These are phyloP conservation scores for Cucurbita ficifolia DNA, from an alignment of 306 rosid species.

Conservation along the genomic window DNA sequence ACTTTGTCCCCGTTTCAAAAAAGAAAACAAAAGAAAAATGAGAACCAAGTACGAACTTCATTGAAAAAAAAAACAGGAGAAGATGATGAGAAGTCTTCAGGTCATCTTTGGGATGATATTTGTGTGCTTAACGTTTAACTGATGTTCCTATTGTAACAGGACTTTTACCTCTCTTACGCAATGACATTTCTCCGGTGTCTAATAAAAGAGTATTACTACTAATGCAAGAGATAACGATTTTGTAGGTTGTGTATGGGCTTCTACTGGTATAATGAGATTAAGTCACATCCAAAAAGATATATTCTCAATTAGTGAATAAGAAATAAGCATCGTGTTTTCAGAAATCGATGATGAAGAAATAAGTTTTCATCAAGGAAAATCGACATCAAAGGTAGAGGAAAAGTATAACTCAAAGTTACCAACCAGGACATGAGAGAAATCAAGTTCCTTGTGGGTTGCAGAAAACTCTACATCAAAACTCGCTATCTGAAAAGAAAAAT, in stretches of 20 bases:
- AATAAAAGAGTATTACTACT: background rate
- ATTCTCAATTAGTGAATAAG: background rate
- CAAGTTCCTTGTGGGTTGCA: slow-evolving; percentile 95
- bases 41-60: background rate
- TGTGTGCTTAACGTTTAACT: background rate
- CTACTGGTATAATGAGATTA: background rate
- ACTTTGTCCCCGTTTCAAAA: background rate
- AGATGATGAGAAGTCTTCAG: background rate
- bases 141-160: background rate
- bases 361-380: background rate
- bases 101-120: background rate
- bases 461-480: slow-evolving; percentile 89
- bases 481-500: slow-evolving; percentile 57
- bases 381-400: slow-evolving; percentile 3
- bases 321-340: background rate
- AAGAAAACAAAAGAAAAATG: background rate
- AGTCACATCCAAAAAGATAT: background rate
- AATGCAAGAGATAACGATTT: background rate
- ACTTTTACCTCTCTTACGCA: too few relatives aligned
- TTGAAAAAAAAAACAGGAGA: background rate
- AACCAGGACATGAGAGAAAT: slow-evolving; percentile 97
- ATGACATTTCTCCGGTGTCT: background rate
- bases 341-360: background rate
- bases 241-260: background rate
- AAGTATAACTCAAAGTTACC: slow-evolving; percentile 28